Evolutionary conservation across 2,329 filamentous ascomycete species (phyloP), one percentile per base, ranked within the genome.

Genomic region (Stromatinia cepivora): DNA sequence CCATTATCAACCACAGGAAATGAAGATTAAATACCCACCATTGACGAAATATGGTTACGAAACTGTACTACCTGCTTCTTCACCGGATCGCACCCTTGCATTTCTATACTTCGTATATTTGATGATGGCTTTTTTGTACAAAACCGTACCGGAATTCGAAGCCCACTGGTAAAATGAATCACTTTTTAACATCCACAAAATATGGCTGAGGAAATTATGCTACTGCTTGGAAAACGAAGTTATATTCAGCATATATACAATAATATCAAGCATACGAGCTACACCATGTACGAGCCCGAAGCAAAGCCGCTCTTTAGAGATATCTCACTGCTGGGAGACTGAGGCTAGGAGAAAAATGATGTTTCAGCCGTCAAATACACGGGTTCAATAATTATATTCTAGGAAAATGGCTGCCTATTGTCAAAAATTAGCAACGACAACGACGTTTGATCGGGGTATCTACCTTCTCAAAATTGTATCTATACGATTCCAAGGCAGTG

Each of bases 381-480:
- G 10, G 5, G 22, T 17, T 48, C 45, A 34, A 62, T 50, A 22
- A 52, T 52, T 22, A 63, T 63, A 39, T 17, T 25, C 34, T 13
- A 52, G 50, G 4, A 63, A 52, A 22, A 22, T 39, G 31, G 22
- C 34, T 31, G 46, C 61, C 61, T 52, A 28, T 28, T 39, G 5
- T 52, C 45, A 22, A 50, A 28, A 36, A 63, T 63, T 15, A 63
- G 31, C 46, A 20, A 52, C 13, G 45, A 39, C 22, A 20, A 28
- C 17, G 22, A 50, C 28, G 3, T 20, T 17, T 17, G 31, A 36
- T 13, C 39, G 31, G 34, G 1, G 31, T 5, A 57, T 20, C 57
- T 57, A 66, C 63, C 63, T 46, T 57, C 28, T 66, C 20, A 17
- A 66, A 66, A 46, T 66, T 36, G 50, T 66, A 31, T 20, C 52